These are phyloP conservation scores for Dryas drummondii DNA, from an alignment of 306 rosid genomes.

Conservation along the genomic window DNA sequence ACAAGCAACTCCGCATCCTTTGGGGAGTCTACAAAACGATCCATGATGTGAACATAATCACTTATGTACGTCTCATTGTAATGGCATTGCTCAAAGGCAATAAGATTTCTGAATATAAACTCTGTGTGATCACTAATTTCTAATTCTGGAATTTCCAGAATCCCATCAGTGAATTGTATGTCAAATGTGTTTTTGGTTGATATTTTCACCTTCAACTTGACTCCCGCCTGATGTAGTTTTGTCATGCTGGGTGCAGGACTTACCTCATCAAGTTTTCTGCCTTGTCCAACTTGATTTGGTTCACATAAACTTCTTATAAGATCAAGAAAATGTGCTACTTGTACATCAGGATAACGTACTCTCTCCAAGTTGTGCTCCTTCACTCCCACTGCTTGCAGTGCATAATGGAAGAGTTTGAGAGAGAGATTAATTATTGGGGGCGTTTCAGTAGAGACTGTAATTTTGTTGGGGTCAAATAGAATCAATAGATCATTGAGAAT, in stretches of 20 bases:
- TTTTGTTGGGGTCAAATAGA: slow-evolving; percentile 1
- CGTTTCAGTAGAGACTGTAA: background rate
- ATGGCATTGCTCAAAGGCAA: slow-evolving; percentile 23
- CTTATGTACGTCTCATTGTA: background rate
- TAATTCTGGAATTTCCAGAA: slow-evolving; percentile 23
- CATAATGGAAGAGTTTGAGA: background rate
- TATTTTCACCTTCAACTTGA: no score
- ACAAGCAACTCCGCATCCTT: slow-evolving; percentile 6
- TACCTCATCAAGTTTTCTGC: no score
- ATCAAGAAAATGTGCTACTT: no score
- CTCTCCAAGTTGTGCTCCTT: no score
- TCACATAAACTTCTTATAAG: no score
- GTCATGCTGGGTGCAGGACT: no score
- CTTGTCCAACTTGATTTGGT: no score
- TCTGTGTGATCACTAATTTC: background rate
- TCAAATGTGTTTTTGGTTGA: no score
- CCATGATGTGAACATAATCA: slow-evolving; percentile 9
- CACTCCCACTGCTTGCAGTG: no score
- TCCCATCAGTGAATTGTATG: background rate
- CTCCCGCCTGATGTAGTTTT: no score
- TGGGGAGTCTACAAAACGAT: background rate
- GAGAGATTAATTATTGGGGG: background rate
- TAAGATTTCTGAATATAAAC: background rate
- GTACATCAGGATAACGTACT: no score
- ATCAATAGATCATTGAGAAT: slow-evolving; percentile 19